phyloP scores from a whole-genome alignment of 1,139 yeast species.

The Suhomyces atakaporum region DNA sequence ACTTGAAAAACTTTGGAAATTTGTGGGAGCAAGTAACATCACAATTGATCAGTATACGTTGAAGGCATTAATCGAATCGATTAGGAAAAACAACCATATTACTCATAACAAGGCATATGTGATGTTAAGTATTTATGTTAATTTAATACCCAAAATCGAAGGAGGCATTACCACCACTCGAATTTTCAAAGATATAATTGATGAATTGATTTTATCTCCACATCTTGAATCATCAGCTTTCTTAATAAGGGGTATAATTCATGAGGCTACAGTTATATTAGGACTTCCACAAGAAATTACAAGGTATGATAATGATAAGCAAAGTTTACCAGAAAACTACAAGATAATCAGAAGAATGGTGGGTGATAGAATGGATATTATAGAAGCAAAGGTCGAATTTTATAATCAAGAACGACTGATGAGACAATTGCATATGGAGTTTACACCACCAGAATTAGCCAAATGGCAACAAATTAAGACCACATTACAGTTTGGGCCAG shows the following conservation, averaged over 20 bases:
- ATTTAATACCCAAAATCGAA: constrained; percentile 1
- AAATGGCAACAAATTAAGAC: constrained; percentile 19
- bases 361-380: constrained; percentile 15
- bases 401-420: constrained; percentile 3
- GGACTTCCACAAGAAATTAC: constrained; percentile 26
- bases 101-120: constrained; percentile 14
- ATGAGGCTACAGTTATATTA: constrained; percentile 24
- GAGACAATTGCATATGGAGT: constrained; percentile 1
- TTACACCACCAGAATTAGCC: constrained; percentile 9
- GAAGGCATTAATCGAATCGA: constrained; percentile 17
- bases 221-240: constrained; percentile 9
- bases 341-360: constrained; percentile 30
- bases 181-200: constrained; percentile 10
- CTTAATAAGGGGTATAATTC: constrained; percentile 27
- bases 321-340: constrained; percentile 28
- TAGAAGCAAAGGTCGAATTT: constrained; percentile 10
- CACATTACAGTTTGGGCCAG: constrained; percentile 3
- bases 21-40: constrained; percentile 10
- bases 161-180: constrained; percentile 2
- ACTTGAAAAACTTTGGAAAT: constrained; percentile 16
- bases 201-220: constrained; percentile 12
- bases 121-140: constrained; percentile 22
- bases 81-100: constrained; percentile 15
- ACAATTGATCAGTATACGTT: constrained; percentile 16
- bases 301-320: constrained; percentile 13